phyloP scores from a whole-genome alignment of 2,329 filamentous ascomycete genomes.

The Penicillium thymicola region DNA sequence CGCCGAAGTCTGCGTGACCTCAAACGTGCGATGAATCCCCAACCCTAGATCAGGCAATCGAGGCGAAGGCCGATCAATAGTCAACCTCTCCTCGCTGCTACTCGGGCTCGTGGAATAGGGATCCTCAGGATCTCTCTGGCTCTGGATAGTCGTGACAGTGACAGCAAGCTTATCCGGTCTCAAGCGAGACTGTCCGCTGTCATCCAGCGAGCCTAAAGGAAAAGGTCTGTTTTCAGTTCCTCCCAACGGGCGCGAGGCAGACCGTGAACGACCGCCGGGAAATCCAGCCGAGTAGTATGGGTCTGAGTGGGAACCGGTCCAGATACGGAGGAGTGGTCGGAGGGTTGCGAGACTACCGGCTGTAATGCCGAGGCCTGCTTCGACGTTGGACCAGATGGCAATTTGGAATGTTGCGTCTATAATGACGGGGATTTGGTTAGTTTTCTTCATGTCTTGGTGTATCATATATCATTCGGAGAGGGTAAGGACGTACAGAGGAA shows the following conservation, averaged over 20 bases:
- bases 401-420: slow-evolving; percentile 46
- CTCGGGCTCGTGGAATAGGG: slow-evolving; percentile 22
- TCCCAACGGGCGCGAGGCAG: slow-evolving; percentile 18
- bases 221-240: slow-evolving; percentile 15
- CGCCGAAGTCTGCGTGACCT: slow-evolving; percentile 27
- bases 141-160: slow-evolving; percentile 31
- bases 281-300: slow-evolving; percentile 22
- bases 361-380: slow-evolving; percentile 39
- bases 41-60: slow-evolving; percentile 20
- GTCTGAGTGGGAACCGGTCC: slow-evolving; percentile 21
- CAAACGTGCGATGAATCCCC: slow-evolving; percentile 30
- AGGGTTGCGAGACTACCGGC: slow-evolving; percentile 50
- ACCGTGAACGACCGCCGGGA: slow-evolving; percentile 10
- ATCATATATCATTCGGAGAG: background rate
- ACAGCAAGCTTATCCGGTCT: slow-evolving; percentile 31
- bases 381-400: slow-evolving; percentile 39
- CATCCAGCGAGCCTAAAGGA: slow-evolving; percentile 29
- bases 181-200: slow-evolving; percentile 14
- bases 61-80: slow-evolving; percentile 13
- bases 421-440: background rate
- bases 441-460: background rate
- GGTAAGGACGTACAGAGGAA: slow-evolving; percentile 28
- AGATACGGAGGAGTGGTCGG: slow-evolving; percentile 45
- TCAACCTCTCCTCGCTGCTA: slow-evolving; percentile 31
- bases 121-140: slow-evolving; percentile 18